These are phyloP conservation scores for Citrullus colocynthis DNA, from an alignment of 306 rosid genomes.

Conservation along the genomic window DNA sequence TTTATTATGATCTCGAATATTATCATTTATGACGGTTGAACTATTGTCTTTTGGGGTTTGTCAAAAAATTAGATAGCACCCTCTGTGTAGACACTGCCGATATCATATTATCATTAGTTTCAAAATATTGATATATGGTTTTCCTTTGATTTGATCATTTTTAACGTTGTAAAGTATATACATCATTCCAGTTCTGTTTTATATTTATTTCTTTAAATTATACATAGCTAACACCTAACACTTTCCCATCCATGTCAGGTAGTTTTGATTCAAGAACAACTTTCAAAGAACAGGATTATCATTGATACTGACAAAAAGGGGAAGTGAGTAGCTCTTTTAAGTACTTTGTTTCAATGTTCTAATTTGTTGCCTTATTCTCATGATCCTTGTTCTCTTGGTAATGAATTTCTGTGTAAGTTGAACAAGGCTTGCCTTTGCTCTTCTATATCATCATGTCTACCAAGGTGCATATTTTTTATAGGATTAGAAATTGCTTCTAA, in stretches of 20 bases:
- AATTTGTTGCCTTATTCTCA: conserved; percentile 1
- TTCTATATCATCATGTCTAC: not conserved
- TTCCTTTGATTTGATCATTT: not conserved
- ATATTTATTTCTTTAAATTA: not conserved
- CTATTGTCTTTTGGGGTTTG: not conserved
- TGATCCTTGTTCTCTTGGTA: not conserved
- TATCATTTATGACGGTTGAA: not conserved
- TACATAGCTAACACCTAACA: not conserved
- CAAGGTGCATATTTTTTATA: not conserved
- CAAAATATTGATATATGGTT: not conserved
- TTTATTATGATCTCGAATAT: not conserved
- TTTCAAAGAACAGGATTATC: conserved; percentile 85
- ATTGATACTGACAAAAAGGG: conserved; percentile 78
- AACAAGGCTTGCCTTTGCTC: not conserved
- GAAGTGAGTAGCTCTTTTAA: conserved; percentile 44
- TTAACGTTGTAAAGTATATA: not conserved
- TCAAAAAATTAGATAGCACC: not conserved
- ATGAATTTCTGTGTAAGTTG: not conserved
- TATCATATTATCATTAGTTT: not conserved
- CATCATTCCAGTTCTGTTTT: not conserved
- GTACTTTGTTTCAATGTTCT: not conserved
- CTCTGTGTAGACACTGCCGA: not conserved
- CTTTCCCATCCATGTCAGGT: conserved; percentile 43
- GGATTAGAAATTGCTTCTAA: not conserved
- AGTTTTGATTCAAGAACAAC: conserved; percentile 83